These are phyloP conservation scores for Penicillium odoratum DNA, from an alignment of 495 filamentous ascomycete species.

Conservation along the genomic window DNA sequence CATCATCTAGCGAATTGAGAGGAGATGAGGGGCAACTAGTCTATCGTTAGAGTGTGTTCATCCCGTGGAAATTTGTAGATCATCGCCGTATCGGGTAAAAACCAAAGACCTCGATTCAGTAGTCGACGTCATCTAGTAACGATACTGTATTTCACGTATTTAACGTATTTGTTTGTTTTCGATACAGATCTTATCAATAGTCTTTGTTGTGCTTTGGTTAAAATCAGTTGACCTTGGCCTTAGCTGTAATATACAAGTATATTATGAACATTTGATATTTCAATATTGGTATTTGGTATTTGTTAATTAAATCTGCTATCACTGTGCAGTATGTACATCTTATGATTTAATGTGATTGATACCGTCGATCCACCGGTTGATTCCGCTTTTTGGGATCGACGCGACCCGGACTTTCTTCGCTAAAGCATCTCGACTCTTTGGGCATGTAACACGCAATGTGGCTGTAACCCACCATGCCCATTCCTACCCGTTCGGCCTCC, in stretches of 20 bases:
- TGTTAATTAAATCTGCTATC: no score
- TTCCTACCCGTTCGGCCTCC: conserved; percentile 41
- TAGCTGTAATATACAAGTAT: no score
- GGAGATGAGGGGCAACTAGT: neutral
- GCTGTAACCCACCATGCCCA: conserved; percentile 34
- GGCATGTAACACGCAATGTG: conserved; percentile 1
- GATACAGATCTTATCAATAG: neutral
- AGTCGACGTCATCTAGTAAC: neutral
- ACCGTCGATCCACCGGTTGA: neutral
- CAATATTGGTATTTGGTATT: no score
- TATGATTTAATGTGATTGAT: no score
- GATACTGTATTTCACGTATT: no score
- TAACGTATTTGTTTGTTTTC: no score
- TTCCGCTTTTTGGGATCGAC: conserved; percentile 2
- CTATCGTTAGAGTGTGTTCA: neutral
- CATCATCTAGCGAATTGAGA: neutral
- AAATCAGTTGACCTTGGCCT: no score
- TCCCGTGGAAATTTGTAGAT: neutral
- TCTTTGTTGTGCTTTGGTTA: no score
- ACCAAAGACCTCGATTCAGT: neutral
- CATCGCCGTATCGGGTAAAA: neutral
- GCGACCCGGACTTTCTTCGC: neutral
- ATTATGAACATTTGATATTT: no score
- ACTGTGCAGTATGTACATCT: no score
- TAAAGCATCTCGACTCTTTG: neutral